These are phyloP conservation scores for Xylaria venustula DNA, from an alignment of 495 filamentous ascomycete species.

Conservation along the genomic window DNA sequence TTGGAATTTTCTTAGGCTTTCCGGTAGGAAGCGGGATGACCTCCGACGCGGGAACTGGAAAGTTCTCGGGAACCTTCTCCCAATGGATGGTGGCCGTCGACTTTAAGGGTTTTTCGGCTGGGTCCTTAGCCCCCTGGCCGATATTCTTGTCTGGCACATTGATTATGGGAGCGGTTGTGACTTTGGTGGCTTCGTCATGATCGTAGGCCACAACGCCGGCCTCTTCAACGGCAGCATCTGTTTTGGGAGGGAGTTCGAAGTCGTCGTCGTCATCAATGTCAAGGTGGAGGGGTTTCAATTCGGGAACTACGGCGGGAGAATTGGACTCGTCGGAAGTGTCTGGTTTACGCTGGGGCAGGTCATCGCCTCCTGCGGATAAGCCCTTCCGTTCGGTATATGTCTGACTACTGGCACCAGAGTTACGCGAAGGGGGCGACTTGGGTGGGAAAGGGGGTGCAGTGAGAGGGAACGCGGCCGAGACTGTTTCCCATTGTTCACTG, in stretches of 20 bases:
- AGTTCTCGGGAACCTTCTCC: constrained; percentile 68
- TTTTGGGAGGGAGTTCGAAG: constrained; percentile 4
- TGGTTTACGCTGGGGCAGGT: constrained; percentile 10
- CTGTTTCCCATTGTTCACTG: constrained; percentile 44
- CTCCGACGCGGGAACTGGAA: constrained; percentile 65
- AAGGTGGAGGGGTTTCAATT: neutral
- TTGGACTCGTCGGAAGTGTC: constrained; percentile 22
- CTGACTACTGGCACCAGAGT: constrained; percentile 15
- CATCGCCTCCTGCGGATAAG: constrained; percentile 16
- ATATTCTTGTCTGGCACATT: constrained; percentile 35
- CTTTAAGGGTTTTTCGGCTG: constrained; percentile 7
- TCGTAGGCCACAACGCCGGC: constrained; percentile 38
- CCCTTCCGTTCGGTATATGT: constrained; percentile 11
- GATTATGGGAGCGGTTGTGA: constrained; percentile 28
- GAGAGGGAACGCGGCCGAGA: constrained; percentile 27
- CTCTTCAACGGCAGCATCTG: constrained; percentile 8
- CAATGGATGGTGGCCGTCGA: constrained; percentile 57
- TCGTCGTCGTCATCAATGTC: constrained; percentile 8
- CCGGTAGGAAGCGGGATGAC: constrained; percentile 76
- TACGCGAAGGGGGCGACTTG: constrained; percentile 15
- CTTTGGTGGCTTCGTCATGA: constrained; percentile 38
- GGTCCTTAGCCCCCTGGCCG: constrained; percentile 28
- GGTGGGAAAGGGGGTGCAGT: constrained; percentile 21
- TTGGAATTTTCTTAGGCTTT: constrained; percentile 64
- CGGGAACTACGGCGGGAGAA: neutral